phyloP scores from a whole-genome alignment of 2,329 filamentous ascomycete species.

The Botrytis elliptica region DNA sequence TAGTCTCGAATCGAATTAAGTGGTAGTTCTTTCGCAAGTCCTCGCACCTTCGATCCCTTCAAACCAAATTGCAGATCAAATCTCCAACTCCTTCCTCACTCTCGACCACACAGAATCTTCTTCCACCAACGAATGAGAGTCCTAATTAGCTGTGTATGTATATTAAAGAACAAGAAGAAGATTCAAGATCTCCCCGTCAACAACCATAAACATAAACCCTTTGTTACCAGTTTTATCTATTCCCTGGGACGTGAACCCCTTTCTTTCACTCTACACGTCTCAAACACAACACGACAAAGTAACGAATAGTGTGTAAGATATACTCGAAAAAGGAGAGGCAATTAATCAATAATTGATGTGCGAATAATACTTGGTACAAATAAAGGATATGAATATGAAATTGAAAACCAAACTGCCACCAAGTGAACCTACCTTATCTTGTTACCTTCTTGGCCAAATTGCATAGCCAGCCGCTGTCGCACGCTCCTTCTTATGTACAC shows the following conservation, averaged over 20 bases:
- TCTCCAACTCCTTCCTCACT: neutral
- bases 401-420: neutral
- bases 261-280: neutral
- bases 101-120: neutral
- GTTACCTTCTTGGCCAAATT: neutral
- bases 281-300: neutral
- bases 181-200: neutral
- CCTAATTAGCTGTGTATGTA: neutral
- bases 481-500: slow-evolving; percentile 6
- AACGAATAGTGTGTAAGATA: neutral
- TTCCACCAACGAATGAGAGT: neutral
- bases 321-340: neutral
- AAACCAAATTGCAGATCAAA: neutral
- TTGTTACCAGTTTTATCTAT: neutral
- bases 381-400: neutral
- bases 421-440: slow-evolving; percentile 1
- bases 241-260: neutral
- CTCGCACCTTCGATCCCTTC: neutral
- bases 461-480: neutral
- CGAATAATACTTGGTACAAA: neutral
- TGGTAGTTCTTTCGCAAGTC: neutral
- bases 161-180: neutral
- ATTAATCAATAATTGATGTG: neutral
- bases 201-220: neutral
- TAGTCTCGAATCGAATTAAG: neutral